Percentiles rank a stretch among this genome's conserved stretches.
phyloP scores from a whole-genome alignment of 2,329 filamentous ascomycete genomes.

The Triangularia verruculosa region DNA sequence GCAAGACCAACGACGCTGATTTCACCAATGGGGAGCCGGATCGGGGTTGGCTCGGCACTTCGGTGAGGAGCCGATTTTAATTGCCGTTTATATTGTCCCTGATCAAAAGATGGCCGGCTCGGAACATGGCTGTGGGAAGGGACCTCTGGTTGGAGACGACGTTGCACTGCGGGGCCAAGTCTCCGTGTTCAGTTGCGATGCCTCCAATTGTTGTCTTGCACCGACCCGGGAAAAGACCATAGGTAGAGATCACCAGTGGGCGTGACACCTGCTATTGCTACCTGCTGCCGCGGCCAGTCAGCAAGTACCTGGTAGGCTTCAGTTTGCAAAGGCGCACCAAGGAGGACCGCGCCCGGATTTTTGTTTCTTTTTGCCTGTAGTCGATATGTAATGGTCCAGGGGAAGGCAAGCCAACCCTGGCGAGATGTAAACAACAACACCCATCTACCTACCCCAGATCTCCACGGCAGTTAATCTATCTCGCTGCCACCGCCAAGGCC shows the following conservation, averaged over 20 bases:
- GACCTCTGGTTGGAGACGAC: constrained; percentile 7
- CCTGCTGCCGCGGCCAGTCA: background rate
- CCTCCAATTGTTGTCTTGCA: background rate
- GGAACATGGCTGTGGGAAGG: constrained; percentile 2
- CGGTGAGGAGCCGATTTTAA: constrained; percentile 21
- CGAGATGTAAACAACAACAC: background rate
- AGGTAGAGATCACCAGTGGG: background rate
- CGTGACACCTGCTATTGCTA: background rate
- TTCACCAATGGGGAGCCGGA: background rate
- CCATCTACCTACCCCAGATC: constrained; percentile 20
- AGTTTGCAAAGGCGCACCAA: background rate
- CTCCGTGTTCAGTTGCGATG: constrained; percentile 15
- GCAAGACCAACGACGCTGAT: background rate
- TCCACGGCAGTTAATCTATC: constrained; percentile 21
- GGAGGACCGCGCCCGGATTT: background rate
- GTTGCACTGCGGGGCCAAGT: constrained; percentile 21
- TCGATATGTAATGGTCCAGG: background rate
- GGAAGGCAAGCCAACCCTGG: background rate
- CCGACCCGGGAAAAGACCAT: constrained; percentile 21
- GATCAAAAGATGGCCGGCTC: constrained; percentile 1
- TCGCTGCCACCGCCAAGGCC: constrained; percentile 10
- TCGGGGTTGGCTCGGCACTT: constrained; percentile 14
- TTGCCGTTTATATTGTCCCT: constrained; percentile 16
- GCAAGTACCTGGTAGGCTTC: no score
- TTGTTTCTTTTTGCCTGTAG: background rate